A percentile compares a stretch with the other conserved stretches of the same genome.
Evolutionary conservation across 208 protist species (phyloP).

Genomic region (Blechomonas ayalai): DNA sequence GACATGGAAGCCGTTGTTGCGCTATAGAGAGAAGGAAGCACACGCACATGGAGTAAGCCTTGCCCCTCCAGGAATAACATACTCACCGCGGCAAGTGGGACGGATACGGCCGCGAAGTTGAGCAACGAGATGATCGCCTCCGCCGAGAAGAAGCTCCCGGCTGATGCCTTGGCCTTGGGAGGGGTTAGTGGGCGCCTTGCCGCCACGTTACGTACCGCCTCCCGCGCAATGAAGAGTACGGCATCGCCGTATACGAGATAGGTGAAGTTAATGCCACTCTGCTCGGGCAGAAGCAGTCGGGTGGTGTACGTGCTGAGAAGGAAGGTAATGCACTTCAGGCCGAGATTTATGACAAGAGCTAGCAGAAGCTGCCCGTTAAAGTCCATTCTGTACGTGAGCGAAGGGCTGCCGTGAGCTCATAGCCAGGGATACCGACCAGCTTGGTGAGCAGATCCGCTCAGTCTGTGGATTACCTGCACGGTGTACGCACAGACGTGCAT

Average conservation of each 20-base stretch:
- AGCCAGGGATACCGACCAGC: no score
- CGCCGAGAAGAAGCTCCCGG: not conserved
- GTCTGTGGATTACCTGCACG: no score
- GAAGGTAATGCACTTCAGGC: slow-evolving; percentile 74
- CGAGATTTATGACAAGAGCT: slow-evolving; percentile 51
- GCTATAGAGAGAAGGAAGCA: slow-evolving; percentile 7
- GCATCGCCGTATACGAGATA: slow-evolving; percentile 76
- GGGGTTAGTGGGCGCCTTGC: slow-evolving; percentile 23
- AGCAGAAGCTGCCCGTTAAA: slow-evolving; percentile 66
- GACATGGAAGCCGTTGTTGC: not conserved
- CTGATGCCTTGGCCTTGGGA: slow-evolving; percentile 3
- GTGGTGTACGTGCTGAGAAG: slow-evolving; percentile 51
- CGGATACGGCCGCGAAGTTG: slow-evolving; percentile 26
- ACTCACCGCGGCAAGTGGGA: slow-evolving; percentile 29
- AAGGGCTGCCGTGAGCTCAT: no score
- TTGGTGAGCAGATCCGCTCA: no score
- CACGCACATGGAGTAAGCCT: not conserved
- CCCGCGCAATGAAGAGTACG: slow-evolving; percentile 63
- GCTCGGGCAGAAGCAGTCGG: slow-evolving; percentile 54
- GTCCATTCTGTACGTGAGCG: slow-evolving; percentile 12
- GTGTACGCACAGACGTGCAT: not conserved
- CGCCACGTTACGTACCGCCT: slow-evolving; percentile 64
- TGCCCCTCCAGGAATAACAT: slow-evolving; percentile 14
- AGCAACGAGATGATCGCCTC: slow-evolving; percentile 17
- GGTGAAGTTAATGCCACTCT: slow-evolving; percentile 70